Base-by-base conservation (phyloP, 2,329 filamentous ascomycete species). In the Fusarium pseudoanthophilum region DNA sequence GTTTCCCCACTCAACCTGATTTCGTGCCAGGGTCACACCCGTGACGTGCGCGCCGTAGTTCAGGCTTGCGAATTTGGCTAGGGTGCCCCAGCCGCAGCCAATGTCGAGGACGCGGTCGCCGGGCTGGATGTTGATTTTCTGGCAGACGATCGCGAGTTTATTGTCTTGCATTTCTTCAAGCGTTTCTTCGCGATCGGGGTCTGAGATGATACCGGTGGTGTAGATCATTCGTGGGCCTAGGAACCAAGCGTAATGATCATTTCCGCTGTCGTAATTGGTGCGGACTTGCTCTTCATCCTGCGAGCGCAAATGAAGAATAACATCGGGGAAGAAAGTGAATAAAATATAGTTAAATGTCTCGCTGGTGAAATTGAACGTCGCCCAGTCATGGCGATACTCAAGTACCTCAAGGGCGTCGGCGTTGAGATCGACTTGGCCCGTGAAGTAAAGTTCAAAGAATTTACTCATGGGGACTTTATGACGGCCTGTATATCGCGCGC, bases 231-330 rank as follows among this genome's bases (percentile, higher is more conserved):
- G 94, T 70, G 95, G 95, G 70, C 95, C 95, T 67, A 98, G 89
- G 87, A 98, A 98, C 94, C 94, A 98, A 80, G 90, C 92, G 86
- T 98, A 98, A 85, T 97, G 97, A 83, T 98, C 95, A 81, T 98
- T 95, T 79, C 95, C 95, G 76, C 93, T 92, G 87, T 98, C 95
- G 84, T 98, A 98, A 86, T 97, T 95, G 82, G 94, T 93, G 79
- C 95, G 93, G 58, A 98, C 94, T 85, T 98, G 95, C 84, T 98
- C 95, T 88, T 97, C 95, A 78, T 98, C 95, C 84, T 97, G 95
- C 60, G 93, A 94, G 58, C 93, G 90, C 74, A 93, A 93, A 86
- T 97, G 95, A 86, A 97, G 90, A 76, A 97, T 90, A 72, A 96
- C 89, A 82, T 97, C 95, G 48, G 93, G 93, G 71, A 95, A 90